A percentile compares a stretch with the other conserved stretches of the same genome.
Conservation (phyloP, 2,329 filamentous ascomycete genomes). For the Penicillium glabrum region DNA sequence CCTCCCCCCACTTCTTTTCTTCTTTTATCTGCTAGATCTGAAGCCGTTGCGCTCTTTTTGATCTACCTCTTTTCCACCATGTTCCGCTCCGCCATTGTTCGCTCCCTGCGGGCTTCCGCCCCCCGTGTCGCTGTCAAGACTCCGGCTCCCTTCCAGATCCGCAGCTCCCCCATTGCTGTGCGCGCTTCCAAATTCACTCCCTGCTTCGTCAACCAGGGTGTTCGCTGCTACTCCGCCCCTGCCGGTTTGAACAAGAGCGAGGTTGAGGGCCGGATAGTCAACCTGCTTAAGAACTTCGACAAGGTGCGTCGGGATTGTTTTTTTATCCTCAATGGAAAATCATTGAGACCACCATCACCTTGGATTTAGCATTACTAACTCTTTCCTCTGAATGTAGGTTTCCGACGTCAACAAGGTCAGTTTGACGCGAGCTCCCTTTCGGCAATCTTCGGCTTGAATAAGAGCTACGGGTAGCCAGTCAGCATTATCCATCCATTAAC, state of each 20-base stretch:
- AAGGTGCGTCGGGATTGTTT: slow-evolving; percentile 63
- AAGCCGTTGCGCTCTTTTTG: slow-evolving; percentile 19
- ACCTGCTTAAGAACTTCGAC: slow-evolving; percentile 93
- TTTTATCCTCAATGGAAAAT: neutral
- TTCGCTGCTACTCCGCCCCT: slow-evolving; percentile 83
- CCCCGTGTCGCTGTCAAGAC: slow-evolving; percentile 52
- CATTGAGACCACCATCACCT: neutral
- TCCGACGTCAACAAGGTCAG: slow-evolving; percentile 43
- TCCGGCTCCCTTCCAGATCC: slow-evolving; percentile 60
- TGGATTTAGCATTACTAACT: slow-evolving; percentile 1
- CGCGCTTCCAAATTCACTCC: slow-evolving; percentile 61
- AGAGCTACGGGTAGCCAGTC: neutral
- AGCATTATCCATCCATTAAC: slow-evolving; percentile 21
- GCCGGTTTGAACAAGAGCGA: slow-evolving; percentile 77
- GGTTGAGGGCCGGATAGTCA: slow-evolving; percentile 88
- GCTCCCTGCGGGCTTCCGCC: slow-evolving; percentile 64
- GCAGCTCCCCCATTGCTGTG: slow-evolving; percentile 59
- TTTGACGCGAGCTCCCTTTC: slow-evolving; percentile 9
- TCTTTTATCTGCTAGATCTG: slow-evolving; percentile 12
- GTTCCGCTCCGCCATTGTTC: slow-evolving; percentile 86
- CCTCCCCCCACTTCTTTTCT: slow-evolving; percentile 13
- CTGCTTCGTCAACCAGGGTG: slow-evolving; percentile 64
- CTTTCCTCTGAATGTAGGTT: slow-evolving; percentile 25
- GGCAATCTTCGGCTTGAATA: neutral
- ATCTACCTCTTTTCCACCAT: slow-evolving; percentile 55